Conservation (phyloP, 805 yeast species). For the Spathaspora boniae region DNA sequence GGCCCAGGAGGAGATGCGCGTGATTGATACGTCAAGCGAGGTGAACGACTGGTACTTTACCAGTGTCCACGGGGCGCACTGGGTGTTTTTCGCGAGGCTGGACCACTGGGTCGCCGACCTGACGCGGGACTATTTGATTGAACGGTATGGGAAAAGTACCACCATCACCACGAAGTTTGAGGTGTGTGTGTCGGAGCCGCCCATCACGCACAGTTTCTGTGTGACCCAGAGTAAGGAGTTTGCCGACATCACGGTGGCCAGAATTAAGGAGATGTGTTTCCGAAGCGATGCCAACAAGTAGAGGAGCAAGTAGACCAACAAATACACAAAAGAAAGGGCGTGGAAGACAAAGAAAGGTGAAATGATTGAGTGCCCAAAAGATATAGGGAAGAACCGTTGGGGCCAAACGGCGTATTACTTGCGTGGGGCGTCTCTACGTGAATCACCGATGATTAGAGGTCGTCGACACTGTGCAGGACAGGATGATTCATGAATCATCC, state of each 20-base stretch:
- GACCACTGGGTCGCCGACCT: constrained; percentile 65
- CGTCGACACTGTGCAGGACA: no score
- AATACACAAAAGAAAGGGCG: no score
- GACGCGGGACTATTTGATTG: constrained; percentile 45
- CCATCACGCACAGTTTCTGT: constrained; percentile 60
- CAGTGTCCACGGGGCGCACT: constrained; percentile 32
- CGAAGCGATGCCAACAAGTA: no score
- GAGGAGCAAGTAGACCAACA: no score
- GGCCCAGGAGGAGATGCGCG: constrained; percentile 58
- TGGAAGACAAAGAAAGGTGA: no score
- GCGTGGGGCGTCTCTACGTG: no score
- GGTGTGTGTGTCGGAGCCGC: constrained; percentile 27
- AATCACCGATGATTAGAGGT: no score
- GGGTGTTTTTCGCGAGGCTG: constrained; percentile 54
- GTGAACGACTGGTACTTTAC: constrained; percentile 48
- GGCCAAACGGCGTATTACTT: no score
- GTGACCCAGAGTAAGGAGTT: constrained; percentile 51
- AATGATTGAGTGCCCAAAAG: no score
- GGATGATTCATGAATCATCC: no score
- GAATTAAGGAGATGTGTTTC: constrained; percentile 7
- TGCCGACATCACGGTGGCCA: constrained; percentile 37
- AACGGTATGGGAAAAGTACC: constrained; percentile 28
- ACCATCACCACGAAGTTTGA: constrained; percentile 25
- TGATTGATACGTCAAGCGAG: constrained; percentile 45
- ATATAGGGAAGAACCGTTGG: no score